Evolutionary conservation across 108 stramenopile species (phyloP).

Genomic region (Phaeodactylum tricornutum): DNA sequence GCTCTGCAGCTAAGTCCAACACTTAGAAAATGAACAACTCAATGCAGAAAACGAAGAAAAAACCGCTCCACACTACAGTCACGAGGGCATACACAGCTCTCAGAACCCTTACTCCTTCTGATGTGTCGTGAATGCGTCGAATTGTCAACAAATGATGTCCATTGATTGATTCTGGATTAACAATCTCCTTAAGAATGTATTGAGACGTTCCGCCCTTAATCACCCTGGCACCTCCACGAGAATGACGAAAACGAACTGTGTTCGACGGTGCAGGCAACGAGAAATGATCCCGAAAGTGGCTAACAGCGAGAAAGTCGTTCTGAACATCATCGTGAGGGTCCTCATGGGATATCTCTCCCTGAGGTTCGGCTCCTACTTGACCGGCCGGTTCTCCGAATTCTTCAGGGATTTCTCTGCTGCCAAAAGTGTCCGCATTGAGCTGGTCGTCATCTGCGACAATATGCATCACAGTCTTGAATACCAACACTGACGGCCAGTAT

Average conservation of each 20-base stretch:
- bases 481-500: too few relatives aligned
- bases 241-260: background rate
- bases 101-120: slow-evolving; percentile 19
- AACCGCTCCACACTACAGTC: slow-evolving; percentile 36
- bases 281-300: slow-evolving; percentile 1
- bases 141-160: slow-evolving; percentile 22
- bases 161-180: slow-evolving; percentile 11
- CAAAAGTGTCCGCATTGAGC: too few relatives aligned
- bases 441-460: too few relatives aligned
- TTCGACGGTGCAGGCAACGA: background rate
- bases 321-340: too few relatives aligned
- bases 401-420: too few relatives aligned
- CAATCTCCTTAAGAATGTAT: slow-evolving; percentile 30
- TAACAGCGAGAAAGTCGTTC: too few relatives aligned
- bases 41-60: slow-evolving; percentile 53
- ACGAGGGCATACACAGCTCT: slow-evolving; percentile 36
- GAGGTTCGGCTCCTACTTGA: too few relatives aligned
- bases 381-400: too few relatives aligned
- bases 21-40: slow-evolving; percentile 43
- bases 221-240: slow-evolving; percentile 25
- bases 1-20: slow-evolving; percentile 30
- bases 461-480: too few relatives aligned
- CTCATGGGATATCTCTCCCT: too few relatives aligned
- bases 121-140: slow-evolving; percentile 21
- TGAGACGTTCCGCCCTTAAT: slow-evolving; percentile 29